phyloP scores from a whole-genome alignment of 2,329 filamentous ascomycete genomes.

The Scedosporium aurantiacum region DNA sequence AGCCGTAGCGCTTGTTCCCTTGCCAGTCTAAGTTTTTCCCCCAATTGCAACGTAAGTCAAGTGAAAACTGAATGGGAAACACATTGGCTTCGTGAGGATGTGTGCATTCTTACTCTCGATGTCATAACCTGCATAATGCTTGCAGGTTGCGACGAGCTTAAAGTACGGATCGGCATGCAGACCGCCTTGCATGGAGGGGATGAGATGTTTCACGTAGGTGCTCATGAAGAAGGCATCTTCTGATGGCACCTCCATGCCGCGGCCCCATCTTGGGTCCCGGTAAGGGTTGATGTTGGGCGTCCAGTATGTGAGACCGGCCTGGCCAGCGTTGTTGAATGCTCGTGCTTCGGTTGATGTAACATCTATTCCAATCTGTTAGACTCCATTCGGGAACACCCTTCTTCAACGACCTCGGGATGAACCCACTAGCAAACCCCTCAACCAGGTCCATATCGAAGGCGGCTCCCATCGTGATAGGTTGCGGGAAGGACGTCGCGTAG shows the following conservation, averaged over 20 bases:
- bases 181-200: constrained; percentile 38
- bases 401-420: neutral
- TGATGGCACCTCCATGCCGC: constrained; percentile 49
- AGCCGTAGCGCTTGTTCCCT: constrained; percentile 33
- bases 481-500: constrained; percentile 54
- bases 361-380: constrained; percentile 32
- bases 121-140: constrained; percentile 49
- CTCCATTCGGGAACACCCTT: neutral
- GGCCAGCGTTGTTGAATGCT: constrained; percentile 51
- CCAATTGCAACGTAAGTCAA: neutral
- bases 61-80: neutral
- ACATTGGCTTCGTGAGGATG: neutral
- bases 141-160: constrained; percentile 44
- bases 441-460: constrained; percentile 55
- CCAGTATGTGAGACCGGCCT: constrained; percentile 47
- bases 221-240: constrained; percentile 41
- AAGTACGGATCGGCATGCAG: constrained; percentile 11
- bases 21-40: constrained; percentile 18
- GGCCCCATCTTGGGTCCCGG: constrained; percentile 51
- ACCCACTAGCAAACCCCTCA: constrained; percentile 4
- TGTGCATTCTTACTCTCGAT: constrained; percentile 26
- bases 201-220: constrained; percentile 39
- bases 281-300: constrained; percentile 59
- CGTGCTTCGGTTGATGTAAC: constrained; percentile 49
- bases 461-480: constrained; percentile 50